Base-by-base conservation (phyloP, 306 rosid species). In the Leucaena leucocephala region DNA sequence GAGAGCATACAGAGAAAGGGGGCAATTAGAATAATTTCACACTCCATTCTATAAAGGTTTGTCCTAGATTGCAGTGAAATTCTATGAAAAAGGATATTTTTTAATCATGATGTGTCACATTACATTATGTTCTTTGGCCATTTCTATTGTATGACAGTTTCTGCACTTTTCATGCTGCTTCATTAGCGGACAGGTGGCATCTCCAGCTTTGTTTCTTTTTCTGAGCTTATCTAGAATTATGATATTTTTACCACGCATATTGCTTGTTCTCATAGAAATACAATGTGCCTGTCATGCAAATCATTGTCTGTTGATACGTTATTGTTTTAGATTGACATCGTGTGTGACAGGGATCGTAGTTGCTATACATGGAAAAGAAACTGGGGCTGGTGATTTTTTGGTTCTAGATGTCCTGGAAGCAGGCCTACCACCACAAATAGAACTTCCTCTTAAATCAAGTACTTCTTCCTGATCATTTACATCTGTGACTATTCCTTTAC, bases 391-490 rank as follows among this genome's bases (percentile, higher is more conserved):
- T 69, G 96, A 90, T 43, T 95, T 95, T 80, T 74, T 85, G 86
- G 98, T 93, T 72, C 85, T 46, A 55, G 98, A 93, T 76, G 87
- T 95, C 76, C 90, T 95, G 22, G 96, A 93, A 82, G 94, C 97
- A 72, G 99, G 89, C 90, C 89, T 95, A 72, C 93, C 99, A 45
- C 95, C 96, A 4, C 98, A 93, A 88, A 92, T 86, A 82, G 91
- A 90, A 72, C 62, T 74, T 70, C 91, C 96, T n/a, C 89, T 87
- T 79, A 82, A 84, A 80, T 82, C 92, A 85, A 83, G 98, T 93
- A 92, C 69, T 10, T 35, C 54, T 83, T 38, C 46, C 67, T 74
- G 68, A 49, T 70, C 73, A 40, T 73, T 72, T 81, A 45, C 81
- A 64, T 45, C 46, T 69, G 65, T 83, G 50, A 38, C 17, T 42